These are phyloP conservation scores for Fusarium piperis DNA, from an alignment of 2,329 filamentous ascomycete genomes.

Conservation along the genomic window DNA sequence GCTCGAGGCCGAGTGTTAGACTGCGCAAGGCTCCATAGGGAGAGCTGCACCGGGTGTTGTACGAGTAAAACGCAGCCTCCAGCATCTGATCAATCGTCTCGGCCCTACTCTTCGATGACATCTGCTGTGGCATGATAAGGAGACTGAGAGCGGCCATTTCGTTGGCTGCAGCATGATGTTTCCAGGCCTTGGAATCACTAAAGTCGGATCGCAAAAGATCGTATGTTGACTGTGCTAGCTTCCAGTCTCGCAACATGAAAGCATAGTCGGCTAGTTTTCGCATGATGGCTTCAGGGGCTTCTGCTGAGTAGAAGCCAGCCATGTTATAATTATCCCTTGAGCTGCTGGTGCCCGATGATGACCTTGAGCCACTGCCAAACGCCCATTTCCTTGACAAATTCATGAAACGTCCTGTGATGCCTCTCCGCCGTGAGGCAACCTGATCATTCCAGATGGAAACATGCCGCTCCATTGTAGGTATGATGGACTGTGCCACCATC, in stretches of 20 bases:
- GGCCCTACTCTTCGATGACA: conserved; percentile 78
- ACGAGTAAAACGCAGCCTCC: conserved; percentile 91
- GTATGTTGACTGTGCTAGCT: conserved; percentile 89
- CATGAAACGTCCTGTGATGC: conserved; percentile 92
- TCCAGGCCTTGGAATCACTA: conserved; percentile 96
- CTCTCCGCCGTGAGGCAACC: conserved; percentile 87
- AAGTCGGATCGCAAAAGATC: conserved; percentile 91
- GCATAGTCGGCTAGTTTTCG: conserved; percentile 93
- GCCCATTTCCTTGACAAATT: conserved; percentile 91
- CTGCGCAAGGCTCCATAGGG: conserved; percentile 84
- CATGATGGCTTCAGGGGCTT: conserved; percentile 88
- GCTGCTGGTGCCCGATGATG: conserved; percentile 62
- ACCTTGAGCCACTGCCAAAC: conserved; percentile 76
- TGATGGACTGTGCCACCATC: conserved; percentile 92
- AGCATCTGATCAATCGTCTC: conserved; percentile 89
- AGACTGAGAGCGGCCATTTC: conserved; percentile 93
- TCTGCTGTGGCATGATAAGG: conserved; percentile 77
- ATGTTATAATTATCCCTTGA: conserved; percentile 79
- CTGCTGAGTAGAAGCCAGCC: conserved; percentile 83
- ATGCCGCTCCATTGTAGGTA: conserved; percentile 95
- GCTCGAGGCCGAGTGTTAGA: conserved; percentile 79
- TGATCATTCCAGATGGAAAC: conserved; percentile 97
- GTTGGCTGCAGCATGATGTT: conserved; percentile 89
- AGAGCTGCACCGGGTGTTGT: conserved; percentile 83
- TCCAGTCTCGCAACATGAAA: conserved; percentile 97